Percentiles rank a stretch among this genome's conserved stretches.
These are phyloP conservation scores for Didymella exigua DNA, from an alignment of 2,329 filamentous ascomycete genomes.

Conservation along the genomic window DNA sequence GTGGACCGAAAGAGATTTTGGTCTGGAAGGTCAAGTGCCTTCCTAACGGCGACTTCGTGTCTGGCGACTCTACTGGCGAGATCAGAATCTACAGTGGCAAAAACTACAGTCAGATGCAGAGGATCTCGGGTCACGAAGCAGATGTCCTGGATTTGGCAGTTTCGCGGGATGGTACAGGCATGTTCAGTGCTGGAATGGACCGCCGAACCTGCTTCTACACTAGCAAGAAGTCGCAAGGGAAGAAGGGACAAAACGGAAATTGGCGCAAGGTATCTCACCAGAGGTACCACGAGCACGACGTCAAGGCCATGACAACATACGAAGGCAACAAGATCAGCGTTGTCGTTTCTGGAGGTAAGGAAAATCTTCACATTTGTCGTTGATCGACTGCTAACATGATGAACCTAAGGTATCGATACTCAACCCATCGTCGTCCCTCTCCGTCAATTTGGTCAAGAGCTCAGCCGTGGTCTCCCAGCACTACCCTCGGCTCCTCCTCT, in stretches of 20 bases:
- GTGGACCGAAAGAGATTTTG: slow-evolving; percentile 82
- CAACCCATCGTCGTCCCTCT: slow-evolving; percentile 82
- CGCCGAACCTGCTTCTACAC: slow-evolving; percentile 84
- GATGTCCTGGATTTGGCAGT: slow-evolving; percentile 88
- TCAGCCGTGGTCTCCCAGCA: slow-evolving; percentile 80
- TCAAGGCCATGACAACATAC: slow-evolving; percentile 91
- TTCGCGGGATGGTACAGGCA: slow-evolving; percentile 77
- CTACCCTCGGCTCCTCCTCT: slow-evolving; percentile 80
- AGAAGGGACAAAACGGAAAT: slow-evolving; percentile 50
- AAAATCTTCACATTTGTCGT: slow-evolving; percentile 20
- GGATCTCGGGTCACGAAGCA: slow-evolving; percentile 84
- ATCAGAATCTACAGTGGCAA: slow-evolving; percentile 92
- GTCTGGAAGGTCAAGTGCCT: slow-evolving; percentile 94
- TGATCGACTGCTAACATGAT: slow-evolving; percentile 25
- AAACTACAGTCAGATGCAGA: slow-evolving; percentile 85
- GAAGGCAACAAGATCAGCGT: slow-evolving; percentile 84
- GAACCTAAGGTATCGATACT: slow-evolving; percentile 77
- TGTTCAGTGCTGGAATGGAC: slow-evolving; percentile 92
- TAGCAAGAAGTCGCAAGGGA: slow-evolving; percentile 31
- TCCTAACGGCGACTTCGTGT: slow-evolving; percentile 86
- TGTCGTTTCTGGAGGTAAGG: slow-evolving; percentile 84
- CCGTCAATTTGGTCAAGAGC: slow-evolving; percentile 75
- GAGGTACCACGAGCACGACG: slow-evolving; percentile 89
- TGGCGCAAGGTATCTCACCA: slow-evolving; percentile 89
- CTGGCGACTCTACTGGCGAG: slow-evolving; percentile 92